Conservation (phyloP, 2,329 filamentous ascomycete genomes). For the Aspergillus calidoustus region DNA sequence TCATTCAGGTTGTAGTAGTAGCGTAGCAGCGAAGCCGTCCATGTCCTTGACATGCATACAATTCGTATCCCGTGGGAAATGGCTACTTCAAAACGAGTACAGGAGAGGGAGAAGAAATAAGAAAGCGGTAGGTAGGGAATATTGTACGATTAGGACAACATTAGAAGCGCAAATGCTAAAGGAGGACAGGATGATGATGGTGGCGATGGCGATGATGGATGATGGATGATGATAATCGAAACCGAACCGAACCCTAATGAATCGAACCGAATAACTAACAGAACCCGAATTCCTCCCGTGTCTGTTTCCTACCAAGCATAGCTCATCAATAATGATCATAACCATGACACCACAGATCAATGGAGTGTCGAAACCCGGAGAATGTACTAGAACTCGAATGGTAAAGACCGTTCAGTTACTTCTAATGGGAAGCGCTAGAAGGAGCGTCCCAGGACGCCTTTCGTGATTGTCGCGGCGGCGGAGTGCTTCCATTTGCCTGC, state of each 20-base stretch:
- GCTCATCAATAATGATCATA: slow-evolving; percentile 23
- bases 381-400: slow-evolving; percentile 16
- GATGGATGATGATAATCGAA: slow-evolving; percentile 11
- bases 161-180: slow-evolving; percentile 26
- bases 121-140: slow-evolving; percentile 17
- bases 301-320: slow-evolving; percentile 26
- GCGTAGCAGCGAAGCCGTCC: neutral
- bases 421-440: slow-evolving; percentile 30
- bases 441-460: slow-evolving; percentile 37
- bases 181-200: neutral
- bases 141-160: slow-evolving; percentile 25
- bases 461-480: slow-evolving; percentile 34
- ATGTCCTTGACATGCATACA: neutral
- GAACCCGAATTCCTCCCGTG: neutral
- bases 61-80: slow-evolving; percentile 11
- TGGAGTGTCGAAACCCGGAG: slow-evolving; percentile 25
- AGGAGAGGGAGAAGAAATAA: slow-evolving; percentile 16
- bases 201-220: neutral
- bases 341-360: slow-evolving; percentile 20
- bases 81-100: slow-evolving; percentile 23
- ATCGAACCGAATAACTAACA: slow-evolving; percentile 11
- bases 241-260: slow-evolving; percentile 24
- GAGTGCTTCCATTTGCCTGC: slow-evolving; percentile 27
- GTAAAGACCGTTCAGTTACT: slow-evolving; percentile 8
- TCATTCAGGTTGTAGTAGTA: neutral